Evolutionary conservation across 768 basidiomycete species (phyloP), one percentile per base, ranked within the genome.

Genomic region (Cyathus striatus): DNA sequence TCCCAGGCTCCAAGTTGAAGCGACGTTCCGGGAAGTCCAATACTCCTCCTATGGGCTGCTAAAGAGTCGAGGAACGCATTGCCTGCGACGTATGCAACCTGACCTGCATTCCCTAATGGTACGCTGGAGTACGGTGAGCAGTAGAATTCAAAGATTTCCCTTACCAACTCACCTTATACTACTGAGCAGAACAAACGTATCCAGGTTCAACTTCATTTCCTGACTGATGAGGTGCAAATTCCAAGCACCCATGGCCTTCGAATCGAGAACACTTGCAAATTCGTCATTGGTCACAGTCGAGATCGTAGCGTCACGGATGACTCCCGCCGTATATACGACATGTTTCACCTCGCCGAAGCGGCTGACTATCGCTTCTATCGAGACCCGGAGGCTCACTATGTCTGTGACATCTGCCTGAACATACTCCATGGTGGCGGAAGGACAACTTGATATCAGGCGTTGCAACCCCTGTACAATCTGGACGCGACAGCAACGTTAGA

Each of bases 191-290:
- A 60, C 55, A 41, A 63, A 65, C 3, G 58, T 54, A 6, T 63
- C 57, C 14, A 65, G 53, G 4, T 48, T 25, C 3, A 62, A 52
- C 3, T 44, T 49, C 18, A 65, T 49, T 30, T 60, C 55, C 32
- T 52, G 52, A 30, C 56, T 51, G 30, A 57, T 51, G 4, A 50
- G 9, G 42, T 65, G 62, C 7, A 65, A 49, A 41, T 65, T 63
- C 61, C 62, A 63, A 1, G 61, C 60, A 1, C 53, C 62, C 16
- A 52, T 30, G 18, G 61, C 56, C 41, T 59, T 63, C 23, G 60
- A 56, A 2, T 55, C 52, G 35, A 61, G 50, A 2, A 59, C 59
- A 2, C 44, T 50, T 4, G 55, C 55, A 41, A 60, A 60, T 23
- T 51, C 50, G 6, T 49, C 32, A 5, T 42, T 27, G 21, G 55